Evolutionary conservation across 2,329 filamentous ascomycete species (phyloP), one percentile per base, ranked within the genome.

Genomic region (Chaetomium olivaceum): DNA sequence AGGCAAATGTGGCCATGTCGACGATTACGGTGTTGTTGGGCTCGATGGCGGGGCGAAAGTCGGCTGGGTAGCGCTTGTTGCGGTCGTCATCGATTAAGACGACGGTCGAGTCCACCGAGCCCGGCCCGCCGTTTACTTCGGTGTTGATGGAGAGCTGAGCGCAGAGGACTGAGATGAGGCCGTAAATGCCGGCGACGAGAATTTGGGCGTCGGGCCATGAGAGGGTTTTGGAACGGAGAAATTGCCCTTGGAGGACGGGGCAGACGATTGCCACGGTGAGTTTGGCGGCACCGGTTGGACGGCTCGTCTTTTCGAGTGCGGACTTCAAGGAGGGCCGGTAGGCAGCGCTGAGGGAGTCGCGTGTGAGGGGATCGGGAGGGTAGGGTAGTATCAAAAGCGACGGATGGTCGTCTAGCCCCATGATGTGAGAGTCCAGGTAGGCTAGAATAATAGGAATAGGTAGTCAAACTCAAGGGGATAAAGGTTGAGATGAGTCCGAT

Each of bases 181-280:
- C 88, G 81, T 98, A 98, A 27, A 96, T 75, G 29, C 86, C 85
- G 2, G 91, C 90, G 25, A 97, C 79, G 5, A 94, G 81, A n/a
- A 84, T 82, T 76, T 97, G 92, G 0, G 88, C 85, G n/a, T 83
- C 78, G 39, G 82, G 74, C 84, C 93, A 96, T 21, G 85, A 80
- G 55, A 85, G 79, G 27, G 83, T 80, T 71, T 85, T 83, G 55
- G 84, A 81, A 33, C 78, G 77, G 25, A 79, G 77, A 27, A 80
- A 79, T 36, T 78, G 78, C 23, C 85, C 82, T 56, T 82, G 78
- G 14, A 93, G 81, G 60, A 89, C 80, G 2, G 89, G 86, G 57
- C 85, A 85, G 2, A 85, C 83, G 46, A 96, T 76, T 2, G 87
- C 90, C 76, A 85, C 71, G 71, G 83, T 75, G 4, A 87, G 79